A percentile compares a stretch with the other conserved stretches of the same genome.
Evolutionary conservation across 495 filamentous ascomycete species (phyloP).

Genomic region (Tuber calosporum): DNA sequence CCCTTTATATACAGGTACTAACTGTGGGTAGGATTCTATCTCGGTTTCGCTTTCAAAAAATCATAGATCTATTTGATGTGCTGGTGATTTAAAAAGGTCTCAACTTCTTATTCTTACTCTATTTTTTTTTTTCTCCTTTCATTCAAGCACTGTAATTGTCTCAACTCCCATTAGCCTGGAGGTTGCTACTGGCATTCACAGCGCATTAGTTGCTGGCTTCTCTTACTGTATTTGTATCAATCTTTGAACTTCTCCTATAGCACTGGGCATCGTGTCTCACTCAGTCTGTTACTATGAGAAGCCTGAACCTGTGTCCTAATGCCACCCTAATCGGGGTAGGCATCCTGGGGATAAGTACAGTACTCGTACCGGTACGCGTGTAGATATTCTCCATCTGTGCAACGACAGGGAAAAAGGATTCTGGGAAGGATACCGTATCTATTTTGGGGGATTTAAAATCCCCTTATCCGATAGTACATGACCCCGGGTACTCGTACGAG

Average conservation of each 20-base stretch:
- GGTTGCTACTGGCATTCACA: background rate
- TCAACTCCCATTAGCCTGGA: background rate
- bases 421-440: background rate
- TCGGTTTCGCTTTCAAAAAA: conserved; percentile 41
- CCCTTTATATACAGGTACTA: conserved; percentile 1
- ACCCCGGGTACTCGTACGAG: too few species aligned
- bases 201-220: background rate
- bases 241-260: conserved; percentile 12
- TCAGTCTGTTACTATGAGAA: background rate
- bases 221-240: conserved; percentile 9
- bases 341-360: background rate
- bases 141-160: background rate
- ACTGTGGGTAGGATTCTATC: conserved; percentile 29
- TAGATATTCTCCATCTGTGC: background rate
- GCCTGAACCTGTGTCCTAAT: background rate
- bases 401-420: background rate
- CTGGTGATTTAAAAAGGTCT: conserved; percentile 1
- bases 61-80: conserved; percentile 13
- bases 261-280: background rate
- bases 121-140: background rate
- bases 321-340: background rate
- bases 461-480: background rate
- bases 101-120: background rate
- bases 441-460: background rate
- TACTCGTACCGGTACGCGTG: background rate